Evolutionary conservation across 495 filamentous ascomycete species (phyloP).

Genomic region (Xylaria scruposa): DNA sequence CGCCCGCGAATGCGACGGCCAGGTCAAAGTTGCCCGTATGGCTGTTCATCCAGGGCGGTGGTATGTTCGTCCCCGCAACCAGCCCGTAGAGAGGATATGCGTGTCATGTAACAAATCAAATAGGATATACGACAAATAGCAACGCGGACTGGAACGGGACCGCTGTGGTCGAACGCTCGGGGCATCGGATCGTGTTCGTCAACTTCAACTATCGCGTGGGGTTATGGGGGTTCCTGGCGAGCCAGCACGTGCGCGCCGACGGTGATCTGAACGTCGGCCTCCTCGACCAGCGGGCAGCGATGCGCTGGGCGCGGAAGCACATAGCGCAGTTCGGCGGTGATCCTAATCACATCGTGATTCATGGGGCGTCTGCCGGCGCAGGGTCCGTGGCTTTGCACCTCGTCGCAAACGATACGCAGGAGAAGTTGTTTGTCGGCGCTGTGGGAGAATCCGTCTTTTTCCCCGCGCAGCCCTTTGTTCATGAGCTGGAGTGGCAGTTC

Average conservation of each 20-base stretch:
- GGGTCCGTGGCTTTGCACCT: conserved; percentile 71
- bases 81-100: not conserved
- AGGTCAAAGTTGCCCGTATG: conserved; percentile 67
- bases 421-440: conserved; percentile 47
- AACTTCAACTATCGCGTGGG: conserved; percentile 80
- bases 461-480: conserved; percentile 47
- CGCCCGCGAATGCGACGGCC: conserved; percentile 60
- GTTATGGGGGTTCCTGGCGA: conserved; percentile 74
- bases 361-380: conserved; percentile 75
- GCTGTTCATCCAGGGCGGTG: conserved; percentile 80
- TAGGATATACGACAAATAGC: conserved; percentile 64
- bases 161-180: conserved; percentile 64
- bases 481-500: conserved; percentile 55
- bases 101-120: not conserved
- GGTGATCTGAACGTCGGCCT: conserved; percentile 72
- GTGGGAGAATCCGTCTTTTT: conserved; percentile 54
- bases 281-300: conserved; percentile 69
- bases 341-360: conserved; percentile 71
- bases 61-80: conserved; percentile 30
- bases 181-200: conserved; percentile 68
- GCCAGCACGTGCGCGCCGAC: conserved; percentile 58
- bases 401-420: conserved; percentile 59
- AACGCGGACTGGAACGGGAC: conserved; percentile 73
- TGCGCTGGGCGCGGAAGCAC: conserved; percentile 74
- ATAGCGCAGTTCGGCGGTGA: conserved; percentile 76